Percentiles rank a stretch among this genome's conserved stretches.
phyloP scores from a whole-genome alignment of 176 grass and related monocot species.

The Carex parvula region DNA sequence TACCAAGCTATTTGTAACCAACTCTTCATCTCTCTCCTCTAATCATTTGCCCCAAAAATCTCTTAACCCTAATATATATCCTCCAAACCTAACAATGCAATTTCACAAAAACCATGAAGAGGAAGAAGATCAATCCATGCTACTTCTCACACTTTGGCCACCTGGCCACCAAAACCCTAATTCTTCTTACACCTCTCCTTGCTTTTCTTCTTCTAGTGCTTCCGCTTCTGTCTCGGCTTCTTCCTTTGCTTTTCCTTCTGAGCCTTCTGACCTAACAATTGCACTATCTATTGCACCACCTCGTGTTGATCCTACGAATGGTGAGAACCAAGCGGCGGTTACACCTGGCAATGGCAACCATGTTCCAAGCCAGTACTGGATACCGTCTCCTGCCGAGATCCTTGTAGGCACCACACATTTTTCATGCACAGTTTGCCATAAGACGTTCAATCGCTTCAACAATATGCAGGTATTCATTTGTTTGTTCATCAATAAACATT shows the following conservation, averaged over 20 bases:
- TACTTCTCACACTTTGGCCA: slow-evolving; percentile 78
- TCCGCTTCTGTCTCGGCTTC: not conserved
- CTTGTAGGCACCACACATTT: slow-evolving; percentile 77
- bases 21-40: not conserved
- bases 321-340: not conserved
- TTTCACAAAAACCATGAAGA: slow-evolving; percentile 17
- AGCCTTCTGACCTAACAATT: slow-evolving; percentile 37
- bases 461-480: slow-evolving; percentile 72
- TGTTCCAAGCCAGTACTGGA: slow-evolving; percentile 69
- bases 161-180: slow-evolving; percentile 47
- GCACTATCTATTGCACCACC: slow-evolving; percentile 66
- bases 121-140: slow-evolving; percentile 62
- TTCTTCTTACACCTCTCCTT: not conserved
- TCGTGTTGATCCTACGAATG: not conserved
- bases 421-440: slow-evolving; percentile 88
- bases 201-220: slow-evolving; percentile 25
- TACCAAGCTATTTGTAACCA: slow-evolving; percentile 7
- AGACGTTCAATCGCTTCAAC: slow-evolving; percentile 92
- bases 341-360: not conserved
- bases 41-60: not conserved
- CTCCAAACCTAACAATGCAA: slow-evolving; percentile 27
- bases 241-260: slow-evolving; percentile 25
- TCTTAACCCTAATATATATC: slow-evolving; percentile 17
- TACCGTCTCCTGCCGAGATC: slow-evolving; percentile 85
- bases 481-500: not conserved